Evolutionary conservation across 495 filamentous ascomycete species (phyloP).

Genomic region (Hypoxylon cercidicola): DNA sequence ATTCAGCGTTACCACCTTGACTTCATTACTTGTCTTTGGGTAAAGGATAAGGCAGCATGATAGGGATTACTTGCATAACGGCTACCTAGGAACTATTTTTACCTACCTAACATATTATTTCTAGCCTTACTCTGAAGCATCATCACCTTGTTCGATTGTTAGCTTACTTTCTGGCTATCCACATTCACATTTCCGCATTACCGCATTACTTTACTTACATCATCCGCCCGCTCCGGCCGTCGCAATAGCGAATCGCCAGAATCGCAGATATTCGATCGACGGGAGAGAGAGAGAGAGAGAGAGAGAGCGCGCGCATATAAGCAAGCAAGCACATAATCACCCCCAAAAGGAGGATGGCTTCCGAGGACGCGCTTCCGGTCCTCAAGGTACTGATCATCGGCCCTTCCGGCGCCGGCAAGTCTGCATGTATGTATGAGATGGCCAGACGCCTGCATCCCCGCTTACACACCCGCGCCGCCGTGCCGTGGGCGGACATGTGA

Average conservation of each 20-base stretch:
- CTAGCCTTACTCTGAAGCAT: neutral
- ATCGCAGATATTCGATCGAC: conserved; percentile 1
- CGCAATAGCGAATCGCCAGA: neutral
- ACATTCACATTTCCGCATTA: neutral
- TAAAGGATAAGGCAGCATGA: too few relatives aligned
- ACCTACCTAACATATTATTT: neutral
- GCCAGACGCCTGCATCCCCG: conserved; percentile 5
- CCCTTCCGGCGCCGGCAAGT: conserved; percentile 64
- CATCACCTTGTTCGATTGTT: neutral
- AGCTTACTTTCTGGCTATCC: neutral
- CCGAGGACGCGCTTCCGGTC: conserved; percentile 60
- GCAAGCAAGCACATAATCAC: neutral
- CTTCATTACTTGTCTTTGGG: neutral
- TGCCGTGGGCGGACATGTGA: neutral
- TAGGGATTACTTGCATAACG: too few relatives aligned
- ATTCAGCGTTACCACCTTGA: conserved; percentile 1
- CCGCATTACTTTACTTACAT: neutral
- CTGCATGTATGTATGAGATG: conserved; percentile 56
- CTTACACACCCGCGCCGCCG: neutral
- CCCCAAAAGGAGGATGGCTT: conserved; percentile 45
- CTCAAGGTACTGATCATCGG: conserved; percentile 66
- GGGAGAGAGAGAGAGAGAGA: neutral
- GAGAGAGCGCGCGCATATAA: neutral
- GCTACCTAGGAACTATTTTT: too few relatives aligned
- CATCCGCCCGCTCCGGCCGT: neutral